phyloP scores from a whole-genome alignment of 225 moss, liverwort and hornwort species.

The Neckera pumila region DNA sequence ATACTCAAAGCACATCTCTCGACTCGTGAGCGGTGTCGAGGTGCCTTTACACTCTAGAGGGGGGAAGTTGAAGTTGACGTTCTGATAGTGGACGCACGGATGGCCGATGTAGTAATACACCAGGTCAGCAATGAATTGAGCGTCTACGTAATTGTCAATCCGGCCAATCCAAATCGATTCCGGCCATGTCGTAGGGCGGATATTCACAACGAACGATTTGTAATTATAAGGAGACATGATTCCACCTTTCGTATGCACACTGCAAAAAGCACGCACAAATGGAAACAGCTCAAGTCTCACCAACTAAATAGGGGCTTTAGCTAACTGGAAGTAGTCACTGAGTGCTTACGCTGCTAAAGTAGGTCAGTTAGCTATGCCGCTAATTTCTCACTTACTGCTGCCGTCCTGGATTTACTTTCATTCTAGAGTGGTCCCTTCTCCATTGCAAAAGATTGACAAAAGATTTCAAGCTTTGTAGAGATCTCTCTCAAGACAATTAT shows the following conservation, averaged over 20 bases:
- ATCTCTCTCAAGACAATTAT: neutral
- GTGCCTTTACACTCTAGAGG: neutral
- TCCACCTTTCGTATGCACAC: neutral
- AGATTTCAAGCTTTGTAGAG: too few relatives aligned
- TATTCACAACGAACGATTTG: neutral
- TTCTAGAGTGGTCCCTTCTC: neutral
- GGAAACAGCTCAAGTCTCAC: neutral
- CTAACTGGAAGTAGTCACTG: neutral
- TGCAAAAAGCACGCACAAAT: neutral
- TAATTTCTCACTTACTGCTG: neutral
- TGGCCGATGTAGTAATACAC: neutral
- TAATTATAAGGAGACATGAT: neutral
- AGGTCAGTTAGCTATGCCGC: neutral
- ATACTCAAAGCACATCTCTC: neutral
- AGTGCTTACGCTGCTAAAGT: neutral
- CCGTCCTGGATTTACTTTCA: neutral
- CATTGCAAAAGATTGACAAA: neutral
- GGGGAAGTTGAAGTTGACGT: neutral
- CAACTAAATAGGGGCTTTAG: neutral
- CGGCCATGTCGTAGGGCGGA: neutral
- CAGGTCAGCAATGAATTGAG: neutral
- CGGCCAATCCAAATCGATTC: neutral
- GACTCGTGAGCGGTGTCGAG: neutral
- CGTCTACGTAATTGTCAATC: neutral
- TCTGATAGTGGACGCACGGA: neutral